Evolutionary conservation across 768 basidiomycete genomes (phyloP), one percentile per base, ranked within the genome.

Genomic region (Boletus edulis): DNA sequence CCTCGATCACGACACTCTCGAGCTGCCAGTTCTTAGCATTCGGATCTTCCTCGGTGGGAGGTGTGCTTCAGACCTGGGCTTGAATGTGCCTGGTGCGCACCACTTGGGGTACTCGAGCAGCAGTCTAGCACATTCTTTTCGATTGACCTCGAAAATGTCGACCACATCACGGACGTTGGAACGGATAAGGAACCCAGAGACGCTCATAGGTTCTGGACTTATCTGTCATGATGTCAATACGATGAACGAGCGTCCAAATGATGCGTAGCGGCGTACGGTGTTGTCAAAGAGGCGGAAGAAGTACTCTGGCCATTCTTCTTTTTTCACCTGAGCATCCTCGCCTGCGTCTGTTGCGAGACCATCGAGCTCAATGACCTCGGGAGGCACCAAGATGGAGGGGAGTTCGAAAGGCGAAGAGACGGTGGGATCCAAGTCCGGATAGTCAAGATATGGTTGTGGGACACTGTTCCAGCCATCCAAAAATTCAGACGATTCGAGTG

Each of bases 61-160:
- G 63, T 34, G 84, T 27, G 85, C 83, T 12, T 83, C 84, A 14
- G 86, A 84, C 63, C 81, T 83, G 8, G 87, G 82, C 63, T 87
- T 91, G 80, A 98, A 98, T 0, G 93, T 93, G 5, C 91, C 92
- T 3, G 80, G 76, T 5, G 84, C 66, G 52, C 86, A 82, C 90
- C 94, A 97, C 63, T 86, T 87, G 2, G 91, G 89, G 51, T 89
- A 86, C 68, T 93, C 88, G 43, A 97, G 79, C 7, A 98, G 76
- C 9, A 98, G 74, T 4, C 90, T 79, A 1, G 97, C 95, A 60
- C 88, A 90, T 64, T 99, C 97, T 69, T 96, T 97, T 51, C 97
- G 84, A 70, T 99, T 98, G 47, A 97, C 83, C 69, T 98, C 96
- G 64, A 91, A 98, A 15, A 98, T 88, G 54, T 92, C 84, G 40